phyloP scores from a whole-genome alignment of 768 basidiomycete species.

The Phlebiopsis gigantea region DNA sequence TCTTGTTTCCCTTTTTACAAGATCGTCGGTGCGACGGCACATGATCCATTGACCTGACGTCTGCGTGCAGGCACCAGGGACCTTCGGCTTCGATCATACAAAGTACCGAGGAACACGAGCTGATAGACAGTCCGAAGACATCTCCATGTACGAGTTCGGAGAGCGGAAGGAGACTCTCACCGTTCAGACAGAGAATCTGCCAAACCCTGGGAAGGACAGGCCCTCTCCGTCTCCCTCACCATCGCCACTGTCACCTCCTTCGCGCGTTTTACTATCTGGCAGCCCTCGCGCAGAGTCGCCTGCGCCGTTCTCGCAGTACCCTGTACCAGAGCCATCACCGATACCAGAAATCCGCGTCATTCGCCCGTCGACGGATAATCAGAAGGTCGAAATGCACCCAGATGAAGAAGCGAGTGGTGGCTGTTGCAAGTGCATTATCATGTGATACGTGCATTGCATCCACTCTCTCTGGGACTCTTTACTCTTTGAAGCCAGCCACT shows the following conservation, averaged over 20 bases:
- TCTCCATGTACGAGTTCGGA: slow-evolving; percentile 68
- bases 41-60: not conserved
- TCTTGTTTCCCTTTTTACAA: not conserved
- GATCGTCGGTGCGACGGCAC: not conserved
- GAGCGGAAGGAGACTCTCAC: slow-evolving; percentile 24
- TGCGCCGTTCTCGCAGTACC: slow-evolving; percentile 61
- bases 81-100: slow-evolving; percentile 71
- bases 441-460: slow-evolving; percentile 46
- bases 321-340: slow-evolving; percentile 4
- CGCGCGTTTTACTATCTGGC: not conserved
- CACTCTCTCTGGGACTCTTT: not conserved
- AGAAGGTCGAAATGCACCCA: slow-evolving; percentile 22
- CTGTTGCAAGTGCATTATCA: slow-evolving; percentile 81
- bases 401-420: slow-evolving; percentile 50
- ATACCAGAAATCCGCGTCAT: slow-evolving; percentile 9
- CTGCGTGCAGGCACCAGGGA: slow-evolving; percentile 63
- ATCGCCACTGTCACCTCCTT: not conserved
- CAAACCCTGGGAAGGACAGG: not conserved
- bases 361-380: slow-evolving; percentile 22
- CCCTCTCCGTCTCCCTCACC: slow-evolving; percentile 17
- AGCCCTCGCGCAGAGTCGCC: slow-evolving; percentile 41
- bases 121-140: slow-evolving; percentile 25
- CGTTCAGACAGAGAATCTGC: slow-evolving; percentile 17
- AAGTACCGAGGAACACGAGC: slow-evolving; percentile 55
- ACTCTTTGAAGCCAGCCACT: not conserved